Evolutionary conservation across 352 stramenopile genomes (phyloP).

Genomic region (Globisporangium parvum): DNA sequence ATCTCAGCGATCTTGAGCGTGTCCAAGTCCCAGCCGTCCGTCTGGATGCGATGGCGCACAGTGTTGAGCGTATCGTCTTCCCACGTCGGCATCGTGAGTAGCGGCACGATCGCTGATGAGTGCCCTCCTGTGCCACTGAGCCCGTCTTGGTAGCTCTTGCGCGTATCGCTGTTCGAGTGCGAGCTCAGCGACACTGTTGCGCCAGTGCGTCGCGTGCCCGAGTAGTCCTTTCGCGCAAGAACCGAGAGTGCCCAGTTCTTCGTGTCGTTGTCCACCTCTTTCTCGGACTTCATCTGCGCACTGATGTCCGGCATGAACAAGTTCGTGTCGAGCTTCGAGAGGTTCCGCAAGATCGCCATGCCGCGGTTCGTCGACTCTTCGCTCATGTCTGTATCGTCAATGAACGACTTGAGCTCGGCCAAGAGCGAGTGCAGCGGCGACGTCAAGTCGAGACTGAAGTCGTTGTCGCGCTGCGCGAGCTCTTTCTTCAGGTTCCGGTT

Average conservation of each 20-base stretch:
- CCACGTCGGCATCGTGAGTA: conserved; percentile 53
- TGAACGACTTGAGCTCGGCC: conserved; percentile 70
- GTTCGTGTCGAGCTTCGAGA: conserved; percentile 77
- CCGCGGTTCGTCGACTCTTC: conserved; percentile 45
- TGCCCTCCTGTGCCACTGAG: conserved; percentile 20
- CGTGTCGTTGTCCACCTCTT: conserved; percentile 73
- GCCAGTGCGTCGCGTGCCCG: conserved; percentile 38
- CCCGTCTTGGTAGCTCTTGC: conserved; percentile 50
- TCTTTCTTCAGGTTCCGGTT: conserved; percentile 77
- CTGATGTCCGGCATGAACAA: conserved; percentile 77
- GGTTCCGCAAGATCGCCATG: conserved; percentile 56
- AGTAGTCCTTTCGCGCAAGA: conserved; percentile 67
- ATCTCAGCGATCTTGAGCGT: conserved; percentile 64
- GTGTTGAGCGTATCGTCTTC: conserved; percentile 40
- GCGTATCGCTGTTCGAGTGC: conserved; percentile 61
- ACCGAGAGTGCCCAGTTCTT: conserved; percentile 81
- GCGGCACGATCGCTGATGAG: conserved; percentile 23
- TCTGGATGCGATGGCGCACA: conserved; percentile 50
- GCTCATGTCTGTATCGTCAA: conserved; percentile 64
- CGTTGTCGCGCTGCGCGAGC: conserved; percentile 61
- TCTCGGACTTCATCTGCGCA: conserved; percentile 76
- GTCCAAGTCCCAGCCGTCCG: conserved; percentile 68
- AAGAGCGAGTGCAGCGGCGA: conserved; percentile 67
- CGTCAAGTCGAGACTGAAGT: conserved; percentile 69
- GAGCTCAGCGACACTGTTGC: conserved; percentile 60